Base-by-base conservation (phyloP, 139 green algal species). In the Coelastrella sp. region DNA sequence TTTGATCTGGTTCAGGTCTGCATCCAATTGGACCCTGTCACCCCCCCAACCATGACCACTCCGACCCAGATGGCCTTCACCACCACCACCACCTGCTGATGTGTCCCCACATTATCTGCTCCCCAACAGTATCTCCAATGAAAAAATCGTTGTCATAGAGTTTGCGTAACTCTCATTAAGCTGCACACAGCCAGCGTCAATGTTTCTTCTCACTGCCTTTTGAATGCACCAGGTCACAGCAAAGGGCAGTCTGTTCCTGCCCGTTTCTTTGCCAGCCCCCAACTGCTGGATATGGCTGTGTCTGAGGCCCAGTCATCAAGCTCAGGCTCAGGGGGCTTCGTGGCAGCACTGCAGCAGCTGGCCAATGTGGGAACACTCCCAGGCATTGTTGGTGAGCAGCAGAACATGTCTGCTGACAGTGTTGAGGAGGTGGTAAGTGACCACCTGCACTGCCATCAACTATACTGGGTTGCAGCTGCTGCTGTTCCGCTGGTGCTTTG, bases 261-360 rank as follows among this genome's bases (percentile, higher is more conserved):
- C 76, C 81, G 24, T 15, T 97, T 98, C 49, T 99, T 98, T 87
- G 96, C 98, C 79, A 98, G 98, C 74, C 92, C 97, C 58, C 56
- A 73, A 0, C 94, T 99, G 61, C 88, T 95, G 84, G 86, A 80
- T 4, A 92, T 99, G 24, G 88, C 98, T 74, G 96, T 97, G 75
- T 95, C 97, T 49, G 97, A 99, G 94, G 79, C 90, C 94, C 89
- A 78, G 87, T 85, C 78, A 91, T 60, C 74, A 17, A 35, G 59
- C 49, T 15, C 12, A n/a, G 86, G 73, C 86, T 88, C 87, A 24
- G 96, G 96, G 12, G 97, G 97, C 65, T 99, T 99, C 88, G 93
- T 97, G 7, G 96, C 97, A 4, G 96, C 97, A 12, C 93, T 99
- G n/a, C 97, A 98, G 93, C 97, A 99, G 90, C 89, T 99, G 8